A percentile compares a stretch with the other conserved stretches of the same genome.
Evolutionary conservation across 192 early-diverging fungal genomes (phyloP).

Genomic region (Phycomyces nitens): DNA sequence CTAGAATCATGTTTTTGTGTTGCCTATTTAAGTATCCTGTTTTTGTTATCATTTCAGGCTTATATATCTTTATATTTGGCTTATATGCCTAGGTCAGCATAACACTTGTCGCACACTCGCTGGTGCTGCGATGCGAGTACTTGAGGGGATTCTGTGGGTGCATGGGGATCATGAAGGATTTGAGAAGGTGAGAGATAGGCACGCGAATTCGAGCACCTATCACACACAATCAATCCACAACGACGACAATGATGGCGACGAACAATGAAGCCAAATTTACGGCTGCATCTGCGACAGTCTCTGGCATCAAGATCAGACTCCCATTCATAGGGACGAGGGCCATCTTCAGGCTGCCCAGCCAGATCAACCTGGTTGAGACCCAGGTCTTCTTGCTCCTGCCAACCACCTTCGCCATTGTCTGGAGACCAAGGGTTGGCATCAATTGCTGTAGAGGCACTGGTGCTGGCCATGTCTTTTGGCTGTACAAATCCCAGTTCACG

Average conservation of each 20-base stretch:
- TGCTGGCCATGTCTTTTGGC: conserved; percentile 11
- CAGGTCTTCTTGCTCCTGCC: background rate
- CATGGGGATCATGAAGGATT: conserved; percentile 43
- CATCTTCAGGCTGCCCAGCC: background rate
- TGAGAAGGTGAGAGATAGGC: conserved; percentile 47
- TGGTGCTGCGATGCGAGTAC: conserved; percentile 28
- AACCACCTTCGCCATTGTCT: background rate
- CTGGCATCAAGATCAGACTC: conserved; percentile 69
- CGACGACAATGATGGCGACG: conserved; percentile 90
- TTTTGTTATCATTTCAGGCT: background rate
- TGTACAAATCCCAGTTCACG: conserved; percentile 38
- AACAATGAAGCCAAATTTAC: conserved; percentile 70
- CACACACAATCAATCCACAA: conserved; percentile 85
- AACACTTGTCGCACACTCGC: conserved; percentile 34
- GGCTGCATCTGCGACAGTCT: conserved; percentile 64
- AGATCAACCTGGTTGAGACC: conserved; percentile 8
- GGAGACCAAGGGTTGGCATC: conserved; percentile 37
- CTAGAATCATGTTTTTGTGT: background rate
- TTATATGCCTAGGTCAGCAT: conserved; percentile 29
- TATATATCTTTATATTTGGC: background rate
- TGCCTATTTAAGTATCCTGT: conserved; percentile 3
- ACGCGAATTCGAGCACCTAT: conserved; percentile 65
- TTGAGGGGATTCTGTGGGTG: conserved; percentile 15
- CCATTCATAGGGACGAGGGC: conserved; percentile 63
- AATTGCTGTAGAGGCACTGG: conserved; percentile 11